These are phyloP conservation scores for Ogataea kodamae DNA, from an alignment of 805 yeast species.

Conservation along the genomic window DNA sequence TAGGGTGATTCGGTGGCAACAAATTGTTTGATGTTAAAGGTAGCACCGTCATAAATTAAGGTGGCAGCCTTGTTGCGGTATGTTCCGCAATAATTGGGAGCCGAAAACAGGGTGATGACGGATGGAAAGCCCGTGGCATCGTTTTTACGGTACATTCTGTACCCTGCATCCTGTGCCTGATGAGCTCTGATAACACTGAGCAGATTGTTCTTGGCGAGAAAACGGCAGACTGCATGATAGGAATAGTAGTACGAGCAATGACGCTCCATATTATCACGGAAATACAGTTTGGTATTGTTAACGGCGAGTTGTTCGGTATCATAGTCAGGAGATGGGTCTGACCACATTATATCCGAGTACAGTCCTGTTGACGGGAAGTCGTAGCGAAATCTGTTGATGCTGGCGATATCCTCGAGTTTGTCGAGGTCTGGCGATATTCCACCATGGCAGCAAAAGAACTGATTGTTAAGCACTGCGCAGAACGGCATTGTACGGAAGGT, in stretches of 20 bases:
- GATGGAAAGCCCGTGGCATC: constrained; percentile 84
- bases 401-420: constrained; percentile 62
- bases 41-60: constrained; percentile 83
- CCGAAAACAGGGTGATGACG: constrained; percentile 84
- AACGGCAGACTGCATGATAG: constrained; percentile 73
- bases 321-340: constrained; percentile 88
- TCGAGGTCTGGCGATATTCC: constrained; percentile 85
- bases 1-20: constrained; percentile 89
- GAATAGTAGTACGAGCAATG: constrained; percentile 92
- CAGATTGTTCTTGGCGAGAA: constrained; percentile 72
- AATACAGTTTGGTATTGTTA: constrained; percentile 42
- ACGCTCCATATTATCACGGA: constrained; percentile 67
- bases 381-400: constrained; percentile 64
- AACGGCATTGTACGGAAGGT: constrained; percentile 86
- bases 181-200: constrained; percentile 88
- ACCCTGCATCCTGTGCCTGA: constrained; percentile 96
- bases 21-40: constrained; percentile 92
- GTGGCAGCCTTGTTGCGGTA: constrained; percentile 94
- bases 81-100: constrained; percentile 89
- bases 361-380: constrained; percentile 92
- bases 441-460: constrained; percentile 94
- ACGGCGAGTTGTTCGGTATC: constrained; percentile 44
- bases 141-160: constrained; percentile 85
- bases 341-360: constrained; percentile 93
- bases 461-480: constrained; percentile 88